Evolutionary conservation across 2,329 filamentous ascomycete genomes (phyloP).

Genomic region (Epichloe baconii): DNA sequence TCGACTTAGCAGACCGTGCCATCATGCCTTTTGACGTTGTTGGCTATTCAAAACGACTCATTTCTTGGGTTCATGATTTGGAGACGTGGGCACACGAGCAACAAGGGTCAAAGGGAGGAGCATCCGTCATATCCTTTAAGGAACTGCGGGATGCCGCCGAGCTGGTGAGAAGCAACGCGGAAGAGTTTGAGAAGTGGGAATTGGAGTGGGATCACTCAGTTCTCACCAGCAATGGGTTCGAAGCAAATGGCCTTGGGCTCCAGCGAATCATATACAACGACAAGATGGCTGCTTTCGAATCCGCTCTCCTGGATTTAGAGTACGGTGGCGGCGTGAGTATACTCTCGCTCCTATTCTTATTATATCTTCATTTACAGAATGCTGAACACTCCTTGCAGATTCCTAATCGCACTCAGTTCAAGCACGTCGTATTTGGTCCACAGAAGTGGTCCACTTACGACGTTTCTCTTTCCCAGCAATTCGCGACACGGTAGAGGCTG

Average conservation of each 20-base stretch:
- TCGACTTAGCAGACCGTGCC: conserved; percentile 72
- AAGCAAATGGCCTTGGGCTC: conserved; percentile 53
- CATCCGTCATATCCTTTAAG: conserved; percentile 15
- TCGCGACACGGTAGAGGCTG: conserved; percentile 60
- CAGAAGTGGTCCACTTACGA: conserved; percentile 50
- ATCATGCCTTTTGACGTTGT: conserved; percentile 72
- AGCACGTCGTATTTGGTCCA: conserved; percentile 82
- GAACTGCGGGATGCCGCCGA: conserved; percentile 42
- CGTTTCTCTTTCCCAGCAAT: conserved; percentile 51
- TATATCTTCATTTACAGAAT: neutral
- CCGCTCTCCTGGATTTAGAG: conserved; percentile 65
- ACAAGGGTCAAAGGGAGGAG: conserved; percentile 22
- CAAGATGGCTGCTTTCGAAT: conserved; percentile 71
- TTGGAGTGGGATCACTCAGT: conserved; percentile 62
- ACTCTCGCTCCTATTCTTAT: conserved; percentile 7
- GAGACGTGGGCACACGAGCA: conserved; percentile 49
- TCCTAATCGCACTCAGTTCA: conserved; percentile 81
- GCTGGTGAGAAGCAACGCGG: conserved; percentile 35
- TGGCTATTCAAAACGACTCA: conserved; percentile 55
- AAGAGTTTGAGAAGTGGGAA: conserved; percentile 64
- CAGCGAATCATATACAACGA: conserved; percentile 66
- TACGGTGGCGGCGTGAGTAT: conserved; percentile 58
- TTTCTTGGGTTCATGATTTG: conserved; percentile 52
- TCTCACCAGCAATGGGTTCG: conserved; percentile 59
- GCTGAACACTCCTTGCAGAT: conserved; percentile 35